Conservation (phyloP, 2,329 filamentous ascomycete genomes). For the Dothideomycetes sp. region DNA sequence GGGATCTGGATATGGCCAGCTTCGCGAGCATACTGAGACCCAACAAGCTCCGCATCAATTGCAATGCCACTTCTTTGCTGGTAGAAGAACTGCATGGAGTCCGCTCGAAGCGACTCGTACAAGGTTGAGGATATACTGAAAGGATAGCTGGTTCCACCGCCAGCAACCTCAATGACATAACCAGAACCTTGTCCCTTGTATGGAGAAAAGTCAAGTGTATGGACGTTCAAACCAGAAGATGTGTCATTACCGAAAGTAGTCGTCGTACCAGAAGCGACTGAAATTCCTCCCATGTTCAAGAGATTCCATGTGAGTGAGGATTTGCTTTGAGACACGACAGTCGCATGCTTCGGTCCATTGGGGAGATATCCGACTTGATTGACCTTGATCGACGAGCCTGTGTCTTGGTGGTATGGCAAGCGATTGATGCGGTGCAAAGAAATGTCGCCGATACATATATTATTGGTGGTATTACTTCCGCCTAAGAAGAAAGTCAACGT, state of each 20-base stretch:
- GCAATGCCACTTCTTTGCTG: constrained; percentile 15
- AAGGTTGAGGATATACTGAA: constrained; percentile 8
- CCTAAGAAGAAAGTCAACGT: constrained; percentile 10
- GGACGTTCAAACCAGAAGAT: constrained; percentile 8
- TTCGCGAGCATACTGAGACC: constrained; percentile 11
- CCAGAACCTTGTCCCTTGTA: constrained; percentile 1
- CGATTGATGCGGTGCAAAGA: constrained; percentile 13
- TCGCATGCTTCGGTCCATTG: constrained; percentile 12
- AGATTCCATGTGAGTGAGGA: constrained; percentile 9
- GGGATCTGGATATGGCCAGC: constrained; percentile 12
- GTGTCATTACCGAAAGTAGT: constrained; percentile 10
- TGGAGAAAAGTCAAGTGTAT: constrained; percentile 10
- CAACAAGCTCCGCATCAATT: constrained; percentile 13
- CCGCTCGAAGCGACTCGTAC: constrained; percentile 11
- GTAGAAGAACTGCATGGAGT: constrained; percentile 15
- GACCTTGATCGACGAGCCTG: constrained; percentile 11
- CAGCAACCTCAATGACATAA: not conserved
- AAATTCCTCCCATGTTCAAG: not conserved
- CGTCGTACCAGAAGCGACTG: constrained; percentile 1
- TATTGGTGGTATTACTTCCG: constrained; percentile 2
- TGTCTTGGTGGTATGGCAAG: constrained; percentile 11
- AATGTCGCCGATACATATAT: constrained; percentile 11
- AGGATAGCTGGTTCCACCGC: constrained; percentile 9
- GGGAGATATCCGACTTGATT: constrained; percentile 13
- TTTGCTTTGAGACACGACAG: constrained; percentile 4